Base-by-base conservation (phyloP, 129 eudicot species). In the Pittosporum tobira region DNA sequence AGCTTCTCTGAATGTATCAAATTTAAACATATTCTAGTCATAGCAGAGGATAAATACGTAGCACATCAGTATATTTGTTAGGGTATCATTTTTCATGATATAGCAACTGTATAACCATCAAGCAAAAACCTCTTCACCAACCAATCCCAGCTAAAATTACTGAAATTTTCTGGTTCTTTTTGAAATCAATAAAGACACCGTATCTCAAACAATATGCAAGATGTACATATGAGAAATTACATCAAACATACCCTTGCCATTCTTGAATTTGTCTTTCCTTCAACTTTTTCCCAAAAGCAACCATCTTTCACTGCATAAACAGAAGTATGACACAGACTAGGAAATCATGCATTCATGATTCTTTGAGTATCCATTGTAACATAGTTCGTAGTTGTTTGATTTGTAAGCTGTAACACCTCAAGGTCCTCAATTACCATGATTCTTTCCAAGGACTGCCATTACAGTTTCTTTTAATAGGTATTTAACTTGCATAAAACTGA, bases 251-350 rank as follows among this genome's bases (percentile, higher is more conserved):
- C 97, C 84, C 86, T 60, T 80, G 84, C 97, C 97, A 90, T 85
- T 85, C 95, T 86, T 80, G 88, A 43, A 85, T 77, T 65, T 85
- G 97, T 63, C 97, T 75, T 44, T 90, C 94, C 83, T 85, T 85
- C 83, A 90, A 63, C 87, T 85, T 90, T 51, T 90, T 90, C 80
- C 97, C 97, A 30, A 90, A 90, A 28, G 94, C 97, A 71, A 90
- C 97, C 97, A 90, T 90, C 77, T 77, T 45, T 77, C 62, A 56
- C 83, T 80, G 75, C 81, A 63, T 8, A 64, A 44, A 59, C 24
- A 54, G 30, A 54, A 6, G 26, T 22, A 24, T 9, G 29, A 71
- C 24, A 19, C 57, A n/a, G 21, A 38, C 48, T 36, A 56, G 27
- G 8, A 48, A 29, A 25, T 48, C n/a, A 13, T 20, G 16, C 24